These are phyloP conservation scores for Scutellaria baicalensis DNA, from an alignment of 257 asterid genomes.

Conservation along the genomic window DNA sequence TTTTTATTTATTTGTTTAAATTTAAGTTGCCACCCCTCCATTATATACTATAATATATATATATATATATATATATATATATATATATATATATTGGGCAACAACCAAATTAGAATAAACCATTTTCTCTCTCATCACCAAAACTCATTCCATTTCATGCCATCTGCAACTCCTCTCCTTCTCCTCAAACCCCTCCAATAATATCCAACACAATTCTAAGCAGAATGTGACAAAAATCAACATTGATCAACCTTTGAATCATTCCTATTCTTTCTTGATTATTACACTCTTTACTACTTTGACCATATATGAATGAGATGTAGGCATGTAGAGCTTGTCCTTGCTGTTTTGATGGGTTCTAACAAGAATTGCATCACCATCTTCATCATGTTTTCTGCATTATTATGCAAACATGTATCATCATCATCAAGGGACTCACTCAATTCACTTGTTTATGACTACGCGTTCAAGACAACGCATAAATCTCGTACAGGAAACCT, in stretches of 20 bases:
- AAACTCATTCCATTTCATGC: slow-evolving; percentile 1
- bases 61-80: slow-evolving; percentile 9
- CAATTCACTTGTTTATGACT: slow-evolving; percentile 41
- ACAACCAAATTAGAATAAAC: slow-evolving; percentile 12
- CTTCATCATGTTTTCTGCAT: slow-evolving; percentile 18
- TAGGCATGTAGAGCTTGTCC: slow-evolving; percentile 15
- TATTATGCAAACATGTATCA: slow-evolving; percentile 15
- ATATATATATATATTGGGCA: slow-evolving; percentile 13
- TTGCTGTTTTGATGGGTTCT: slow-evolving; percentile 51
- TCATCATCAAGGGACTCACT: slow-evolving; percentile 37
- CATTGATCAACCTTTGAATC: not conserved
- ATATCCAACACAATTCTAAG: slow-evolving; percentile 23
- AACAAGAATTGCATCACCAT: slow-evolving; percentile 13
- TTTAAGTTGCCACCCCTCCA: slow-evolving; percentile 24
- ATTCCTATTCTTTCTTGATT: slow-evolving; percentile 20
- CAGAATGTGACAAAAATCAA: slow-evolving; percentile 17
- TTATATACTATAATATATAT: not conserved
- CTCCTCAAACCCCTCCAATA: slow-evolving; percentile 31
- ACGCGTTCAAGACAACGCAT: slow-evolving; percentile 23
- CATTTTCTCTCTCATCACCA: not conserved
- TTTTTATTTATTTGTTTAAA: not conserved
- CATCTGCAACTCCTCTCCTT: slow-evolving; percentile 25
- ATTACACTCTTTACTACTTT: not conserved
- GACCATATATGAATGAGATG: slow-evolving; percentile 2
- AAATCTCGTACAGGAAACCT: slow-evolving; percentile 43